Base-by-base conservation (phyloP, 805 yeast species). In the Jamesozyma hellenica region DNA sequence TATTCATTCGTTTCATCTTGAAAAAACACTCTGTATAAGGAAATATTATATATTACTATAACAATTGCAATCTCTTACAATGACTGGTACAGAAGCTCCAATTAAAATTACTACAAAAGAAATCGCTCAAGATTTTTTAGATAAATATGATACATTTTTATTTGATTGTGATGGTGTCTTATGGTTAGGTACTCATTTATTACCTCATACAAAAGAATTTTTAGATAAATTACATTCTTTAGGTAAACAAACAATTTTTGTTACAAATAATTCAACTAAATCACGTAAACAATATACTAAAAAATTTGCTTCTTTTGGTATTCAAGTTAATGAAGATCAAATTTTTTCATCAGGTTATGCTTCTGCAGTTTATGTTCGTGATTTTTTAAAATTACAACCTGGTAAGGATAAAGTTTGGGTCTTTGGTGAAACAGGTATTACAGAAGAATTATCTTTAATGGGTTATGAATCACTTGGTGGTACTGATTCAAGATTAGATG, bases 81-180 rank as follows among this genome's bases (percentile, higher is more conserved):
- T 40, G 42, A 46, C 50, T 11, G 34, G 28, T 11, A 6, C 27
- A 21, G 42, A n/a, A 14, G 41, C 35, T 8, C 70, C 84, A 8
- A 49, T 53, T 1, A 77, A 81, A 51, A 58, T 82, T 33, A 60
- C 63, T 14, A 53, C 63, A 16, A 67, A 64, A 40, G 66, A 65
- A 16, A 72, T 72, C 27, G 82, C 74, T 4, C 62, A 71, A 38
- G 53, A 63, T 7, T 64, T 92, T 35, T 62, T 92, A 9, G 73
- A 71, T 47, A 56, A 68, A 38, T 82, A 81, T 58, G 96, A 87
- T 56, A 86, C 84, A 43, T 90, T 88, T 52, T 66, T 92, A 49
- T 92, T 92, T 58, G 98, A 92, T 55, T 92, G 98, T 65, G 98
- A 92, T 58, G 98, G 98, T 26, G 98, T 92, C 4, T 68, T 92